Evolutionary conservation across 208 protist genomes (phyloP).

Genomic region (Endotrypanum monterogeii): DNA sequence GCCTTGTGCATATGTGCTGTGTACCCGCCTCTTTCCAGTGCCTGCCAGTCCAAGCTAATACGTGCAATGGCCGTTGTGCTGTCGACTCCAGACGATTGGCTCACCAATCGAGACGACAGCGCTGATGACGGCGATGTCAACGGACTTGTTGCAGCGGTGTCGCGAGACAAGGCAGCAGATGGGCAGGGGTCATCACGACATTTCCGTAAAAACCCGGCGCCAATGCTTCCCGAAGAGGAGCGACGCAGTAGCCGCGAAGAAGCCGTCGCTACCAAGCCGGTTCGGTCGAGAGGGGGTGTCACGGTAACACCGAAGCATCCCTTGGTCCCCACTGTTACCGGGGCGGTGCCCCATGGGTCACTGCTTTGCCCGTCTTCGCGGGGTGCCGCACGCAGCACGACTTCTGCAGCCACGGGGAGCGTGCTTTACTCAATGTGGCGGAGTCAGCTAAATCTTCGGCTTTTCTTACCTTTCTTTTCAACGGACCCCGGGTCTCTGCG

Average conservation of each 20-base stretch:
- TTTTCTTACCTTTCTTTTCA: not conserved
- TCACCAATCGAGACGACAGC: not conserved
- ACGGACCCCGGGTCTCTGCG: not conserved
- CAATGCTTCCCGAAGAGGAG: not conserved
- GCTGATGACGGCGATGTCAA: not conserved
- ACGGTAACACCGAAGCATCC: not conserved
- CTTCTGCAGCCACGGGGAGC: not conserved
- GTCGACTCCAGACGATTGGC: conserved; percentile 22
- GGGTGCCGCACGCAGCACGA: not conserved
- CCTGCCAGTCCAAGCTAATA: conserved; percentile 40
- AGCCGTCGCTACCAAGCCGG: not conserved
- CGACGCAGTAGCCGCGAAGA: not conserved
- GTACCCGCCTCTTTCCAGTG: conserved; percentile 42
- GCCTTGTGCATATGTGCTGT: conserved; percentile 52
- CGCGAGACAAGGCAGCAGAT: not conserved
- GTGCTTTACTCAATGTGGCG: conserved; percentile 3
- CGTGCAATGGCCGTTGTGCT: conserved; percentile 58
- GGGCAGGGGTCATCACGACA: not conserved
- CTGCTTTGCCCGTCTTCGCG: not conserved
- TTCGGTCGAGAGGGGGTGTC: not conserved
- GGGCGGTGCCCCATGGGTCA: not conserved
- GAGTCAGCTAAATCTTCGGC: not conserved
- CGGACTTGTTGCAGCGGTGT: not conserved
- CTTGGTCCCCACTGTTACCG: not conserved
- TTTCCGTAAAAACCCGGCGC: not conserved